Conservation (phyloP, 768 basidiomycete species). For the Lactarius tabidus region DNA sequence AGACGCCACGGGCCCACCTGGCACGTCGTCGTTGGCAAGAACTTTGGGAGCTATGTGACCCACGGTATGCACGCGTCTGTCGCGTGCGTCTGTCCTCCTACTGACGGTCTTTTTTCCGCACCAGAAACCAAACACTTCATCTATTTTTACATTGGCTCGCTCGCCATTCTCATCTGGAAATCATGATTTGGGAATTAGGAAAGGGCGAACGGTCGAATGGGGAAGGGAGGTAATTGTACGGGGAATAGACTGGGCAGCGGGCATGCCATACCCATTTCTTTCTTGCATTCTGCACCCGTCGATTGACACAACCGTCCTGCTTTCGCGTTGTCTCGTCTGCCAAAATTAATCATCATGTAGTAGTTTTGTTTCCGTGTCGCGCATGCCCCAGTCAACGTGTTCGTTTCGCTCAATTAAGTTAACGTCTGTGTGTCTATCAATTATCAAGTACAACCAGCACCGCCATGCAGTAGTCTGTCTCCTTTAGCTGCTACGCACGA, state of each 20-base stretch:
- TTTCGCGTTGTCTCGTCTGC: not conserved
- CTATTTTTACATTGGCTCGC: constrained; percentile 93
- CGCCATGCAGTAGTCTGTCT: constrained; percentile 7
- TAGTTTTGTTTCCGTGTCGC: not conserved
- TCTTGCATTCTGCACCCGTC: constrained; percentile 9
- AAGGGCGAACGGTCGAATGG: not conserved
- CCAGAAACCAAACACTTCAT: constrained; percentile 97
- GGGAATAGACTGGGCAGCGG: constrained; percentile 12
- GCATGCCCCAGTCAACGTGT: constrained; percentile 15
- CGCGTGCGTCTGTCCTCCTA: constrained; percentile 19
- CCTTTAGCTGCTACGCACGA: constrained; percentile 19
- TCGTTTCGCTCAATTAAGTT: constrained; percentile 2
- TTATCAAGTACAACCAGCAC: constrained; percentile 5
- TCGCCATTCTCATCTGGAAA: constrained; percentile 95
- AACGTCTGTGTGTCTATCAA: constrained; percentile 5
- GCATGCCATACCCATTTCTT: constrained; percentile 5
- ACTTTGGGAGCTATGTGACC: constrained; percentile 97
- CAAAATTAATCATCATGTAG: constrained; percentile 4
- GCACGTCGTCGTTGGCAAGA: constrained; percentile 99
- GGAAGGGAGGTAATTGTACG: not conserved
- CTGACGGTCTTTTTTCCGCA: constrained; percentile 12
- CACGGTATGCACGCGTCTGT: constrained; percentile 63
- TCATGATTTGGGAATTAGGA: constrained; percentile 44
- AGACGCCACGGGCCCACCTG: constrained; percentile 88
- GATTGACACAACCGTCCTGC: constrained; percentile 12